Evolutionary conservation across 805 yeast genomes (phyloP).

Genomic region (Yarrowia porcina): DNA sequence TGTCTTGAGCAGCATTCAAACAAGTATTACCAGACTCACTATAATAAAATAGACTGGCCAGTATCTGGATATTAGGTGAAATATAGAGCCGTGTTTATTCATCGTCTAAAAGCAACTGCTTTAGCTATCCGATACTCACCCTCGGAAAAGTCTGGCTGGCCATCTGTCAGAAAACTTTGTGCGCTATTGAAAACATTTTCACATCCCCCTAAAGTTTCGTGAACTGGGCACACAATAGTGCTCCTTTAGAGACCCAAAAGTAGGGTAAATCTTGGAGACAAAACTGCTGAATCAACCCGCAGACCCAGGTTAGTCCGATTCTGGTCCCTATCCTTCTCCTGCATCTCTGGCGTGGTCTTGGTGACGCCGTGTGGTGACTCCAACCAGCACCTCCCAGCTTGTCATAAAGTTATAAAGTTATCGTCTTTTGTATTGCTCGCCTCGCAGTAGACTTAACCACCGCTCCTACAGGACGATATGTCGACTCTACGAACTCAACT

Average conservation of each 20-base stretch:
- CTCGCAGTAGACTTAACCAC: background rate
- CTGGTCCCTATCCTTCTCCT: background rate
- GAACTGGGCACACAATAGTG: background rate
- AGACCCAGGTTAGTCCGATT: background rate
- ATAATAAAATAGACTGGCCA: too few species aligned
- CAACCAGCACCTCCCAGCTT: background rate
- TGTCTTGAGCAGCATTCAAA: too few species aligned
- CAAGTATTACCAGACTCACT: too few species aligned
- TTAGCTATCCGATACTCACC: too few species aligned
- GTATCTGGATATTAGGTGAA: too few species aligned
- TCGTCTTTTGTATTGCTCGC: background rate
- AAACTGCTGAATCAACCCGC: too few species aligned
- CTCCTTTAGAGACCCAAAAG: too few species aligned
- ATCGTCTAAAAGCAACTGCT: too few species aligned
- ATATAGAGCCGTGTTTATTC: too few species aligned
- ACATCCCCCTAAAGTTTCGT: background rate
- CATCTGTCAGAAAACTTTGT: background rate
- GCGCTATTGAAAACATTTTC: slow-evolving; percentile 1
- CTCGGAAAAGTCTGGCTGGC: background rate
- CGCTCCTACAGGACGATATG: background rate
- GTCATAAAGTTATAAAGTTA: background rate
- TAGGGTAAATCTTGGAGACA: background rate
- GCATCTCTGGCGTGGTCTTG: background rate
- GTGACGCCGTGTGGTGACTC: background rate
- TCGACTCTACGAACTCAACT: slow-evolving; percentile 32